Evolutionary conservation across 306 rosid species (phyloP).

Genomic region (Dryas alaskensis): DNA sequence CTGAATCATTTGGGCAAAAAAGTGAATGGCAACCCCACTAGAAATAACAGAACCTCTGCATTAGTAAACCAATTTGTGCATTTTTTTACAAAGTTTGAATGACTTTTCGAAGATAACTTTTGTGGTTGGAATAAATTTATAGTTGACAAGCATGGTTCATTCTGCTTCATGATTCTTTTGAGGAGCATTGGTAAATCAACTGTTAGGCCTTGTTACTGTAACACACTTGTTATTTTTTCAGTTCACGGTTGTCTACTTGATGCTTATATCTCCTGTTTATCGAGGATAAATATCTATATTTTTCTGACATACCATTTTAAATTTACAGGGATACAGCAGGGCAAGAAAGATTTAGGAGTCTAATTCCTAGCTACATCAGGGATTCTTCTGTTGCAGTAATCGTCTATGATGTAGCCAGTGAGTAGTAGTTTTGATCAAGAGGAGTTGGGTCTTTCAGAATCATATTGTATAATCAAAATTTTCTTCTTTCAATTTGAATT

Average conservation of each 20-base stretch:
- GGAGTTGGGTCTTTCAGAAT: conserved; percentile 2
- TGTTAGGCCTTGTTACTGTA: background rate
- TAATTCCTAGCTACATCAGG: conserved; percentile 97
- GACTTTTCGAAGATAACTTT: background rate
- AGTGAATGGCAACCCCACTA: background rate
- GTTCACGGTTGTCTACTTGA: conserved; percentile 1
- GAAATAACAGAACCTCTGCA: background rate
- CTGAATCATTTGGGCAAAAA: background rate
- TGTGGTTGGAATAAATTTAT: too few relatives aligned
- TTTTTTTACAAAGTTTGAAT: background rate
- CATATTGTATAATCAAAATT: background rate
- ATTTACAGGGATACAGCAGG: conserved; percentile 95
- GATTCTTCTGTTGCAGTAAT: conserved; percentile 97
- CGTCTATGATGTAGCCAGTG: conserved; percentile 89
- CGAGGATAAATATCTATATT: background rate
- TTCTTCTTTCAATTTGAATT: background rate
- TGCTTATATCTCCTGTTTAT: background rate
- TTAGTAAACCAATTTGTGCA: background rate
- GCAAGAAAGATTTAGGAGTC: conserved; percentile 98
- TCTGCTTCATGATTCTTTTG: background rate
- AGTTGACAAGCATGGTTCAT: background rate
- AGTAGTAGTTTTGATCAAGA: conserved; percentile 27
- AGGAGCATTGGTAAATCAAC: background rate
- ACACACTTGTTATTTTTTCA: background rate
- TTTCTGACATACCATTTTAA: conserved; percentile 18